Base-by-base conservation (phyloP, 208 protist genomes). In the Spironucleus salmonicida region DNA sequence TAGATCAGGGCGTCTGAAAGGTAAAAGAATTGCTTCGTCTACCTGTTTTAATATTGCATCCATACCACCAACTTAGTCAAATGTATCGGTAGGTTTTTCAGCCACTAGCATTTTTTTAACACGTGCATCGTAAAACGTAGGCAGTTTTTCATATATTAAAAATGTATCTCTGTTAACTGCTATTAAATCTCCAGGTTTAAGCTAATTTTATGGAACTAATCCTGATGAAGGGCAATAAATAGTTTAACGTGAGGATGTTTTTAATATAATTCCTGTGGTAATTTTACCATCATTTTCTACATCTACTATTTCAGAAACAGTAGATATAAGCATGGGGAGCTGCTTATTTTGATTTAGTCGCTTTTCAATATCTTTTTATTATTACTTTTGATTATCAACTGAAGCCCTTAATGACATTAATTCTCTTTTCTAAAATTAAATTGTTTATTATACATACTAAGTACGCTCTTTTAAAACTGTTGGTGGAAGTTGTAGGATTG, bases 71-170 rank as follows among this genome's bases (percentile, higher is more conserved):
- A 99, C 89, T 75, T 99, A 93, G 26, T 85, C 91, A 83, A 97
- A 99, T 76, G 93, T 92, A 79, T 99, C 96, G 75, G 92, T 97
- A 42, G 97, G 96, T 82, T 91, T 92, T 81, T 99, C 95, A 69
- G 98, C 95, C 41, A 99, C 94, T 84, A 99, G 95, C 96, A 99
- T 99, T 40, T 95, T 93, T 86, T 99, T 99, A n/a, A 98, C 96
- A 30, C 96, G 93, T 53, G 92, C 92, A 85, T 99, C 96, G 83
- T 89, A 89, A 35, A 42, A n/a, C 19, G 23, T 1, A 7, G 81
- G 79, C 23, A 76, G 32, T 49, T 88, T 96, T 82, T 99, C 95
- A 1, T 98, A 86, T 66, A 99, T 91, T 23, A 99, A 89, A 82
- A 96, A 99, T 57, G 92, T 96, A 85, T 99, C 97, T 83, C 98